A percentile compares a stretch with the other conserved stretches of the same genome.
phyloP scores from a whole-genome alignment of 768 basidiomycete species.

The Rhodosporidiobolus odoratus region DNA sequence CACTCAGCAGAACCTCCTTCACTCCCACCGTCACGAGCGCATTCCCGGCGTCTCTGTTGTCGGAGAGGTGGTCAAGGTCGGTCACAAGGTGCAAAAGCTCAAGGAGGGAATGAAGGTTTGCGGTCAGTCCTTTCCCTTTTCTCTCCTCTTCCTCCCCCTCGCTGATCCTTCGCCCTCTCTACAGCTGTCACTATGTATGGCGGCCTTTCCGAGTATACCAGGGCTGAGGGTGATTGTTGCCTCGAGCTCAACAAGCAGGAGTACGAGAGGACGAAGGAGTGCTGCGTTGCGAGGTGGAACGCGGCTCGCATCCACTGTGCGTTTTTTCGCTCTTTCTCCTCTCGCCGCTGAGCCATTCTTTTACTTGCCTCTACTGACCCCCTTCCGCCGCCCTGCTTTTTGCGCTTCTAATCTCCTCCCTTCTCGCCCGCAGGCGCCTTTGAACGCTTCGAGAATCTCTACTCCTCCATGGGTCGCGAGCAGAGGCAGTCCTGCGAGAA shows the following conservation, averaged over 20 bases:
- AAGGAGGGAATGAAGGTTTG: background rate
- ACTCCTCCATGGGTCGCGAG: background rate
- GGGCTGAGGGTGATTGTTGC: background rate
- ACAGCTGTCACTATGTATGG: background rate
- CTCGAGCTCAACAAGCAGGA: background rate
- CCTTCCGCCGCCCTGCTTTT: too few relatives aligned
- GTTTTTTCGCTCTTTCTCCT: background rate
- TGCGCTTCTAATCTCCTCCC: background rate
- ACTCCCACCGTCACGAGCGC: background rate
- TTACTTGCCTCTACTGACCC: too few relatives aligned
- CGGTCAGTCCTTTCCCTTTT: background rate
- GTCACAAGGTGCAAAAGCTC: background rate
- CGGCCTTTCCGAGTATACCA: background rate
- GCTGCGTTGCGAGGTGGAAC: background rate
- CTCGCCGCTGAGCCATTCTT: background rate
- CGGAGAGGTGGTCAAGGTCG: background rate
- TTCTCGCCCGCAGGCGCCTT: background rate
- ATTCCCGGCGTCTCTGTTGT: background rate
- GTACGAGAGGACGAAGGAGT: background rate
- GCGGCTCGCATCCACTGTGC: conserved; percentile 1
- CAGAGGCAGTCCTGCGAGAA: background rate
- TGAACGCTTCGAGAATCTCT: background rate
- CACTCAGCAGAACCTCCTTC: background rate
- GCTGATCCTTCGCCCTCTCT: background rate
- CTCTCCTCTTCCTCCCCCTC: background rate